Base-by-base conservation (phyloP, 139 green algal genomes). In the Medakamo hakoo region DNA sequence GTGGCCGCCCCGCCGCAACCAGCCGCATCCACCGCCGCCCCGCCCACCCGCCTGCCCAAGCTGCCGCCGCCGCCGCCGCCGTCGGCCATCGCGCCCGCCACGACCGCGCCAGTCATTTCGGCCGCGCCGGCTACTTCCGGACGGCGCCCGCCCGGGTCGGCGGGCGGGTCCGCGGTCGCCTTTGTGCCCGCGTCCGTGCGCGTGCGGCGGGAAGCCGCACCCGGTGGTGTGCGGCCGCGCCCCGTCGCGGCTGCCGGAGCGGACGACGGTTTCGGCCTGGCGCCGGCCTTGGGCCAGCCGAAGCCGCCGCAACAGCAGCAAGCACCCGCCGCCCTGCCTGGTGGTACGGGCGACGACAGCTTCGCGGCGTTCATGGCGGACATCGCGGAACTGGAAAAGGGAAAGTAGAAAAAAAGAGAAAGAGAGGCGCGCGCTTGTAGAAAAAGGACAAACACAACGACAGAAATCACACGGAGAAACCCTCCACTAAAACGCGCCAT, bases 171-270 rank as follows among this genome's bases (percentile, higher is more conserved):
- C 16, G 9, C 9, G 9, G 40, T 52, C 40, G 63, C 58, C 21
- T 76, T 83, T 80, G 75, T 89, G 18, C 82, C 82, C 19, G 76
- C 82, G 0, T 76, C 78, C 2, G 71, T 89, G 59, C 72, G 78
- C 4, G 69, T 89, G 24, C 67, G 64, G 32, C 63, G 82, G 4
- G 82, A 86, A 23, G 62, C 66, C 5, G 58, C 56, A 23, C 55
- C 67, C 40, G 40, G 40, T 16, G 40, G 40, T 52, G 40, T 16
- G 40, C 9, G 9, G 40, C 40, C 9, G 40, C 9, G 16, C 9
- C 40, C 40, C 9, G 40, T 16, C 16, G 40, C 16, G 40, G 40
- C n/a, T n/a, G n/a, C n/a, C n/a, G n/a, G n/a, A n/a, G n/a, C n/a
- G n/a, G n/a, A n/a, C n/a, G n/a, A n/a, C n/a, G n/a, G n/a, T n/a